Evolutionary conservation across 192 early-diverging fungal species (phyloP), one percentile per base, ranked within the genome.

Genomic region (Chytriomyces confervae): DNA sequence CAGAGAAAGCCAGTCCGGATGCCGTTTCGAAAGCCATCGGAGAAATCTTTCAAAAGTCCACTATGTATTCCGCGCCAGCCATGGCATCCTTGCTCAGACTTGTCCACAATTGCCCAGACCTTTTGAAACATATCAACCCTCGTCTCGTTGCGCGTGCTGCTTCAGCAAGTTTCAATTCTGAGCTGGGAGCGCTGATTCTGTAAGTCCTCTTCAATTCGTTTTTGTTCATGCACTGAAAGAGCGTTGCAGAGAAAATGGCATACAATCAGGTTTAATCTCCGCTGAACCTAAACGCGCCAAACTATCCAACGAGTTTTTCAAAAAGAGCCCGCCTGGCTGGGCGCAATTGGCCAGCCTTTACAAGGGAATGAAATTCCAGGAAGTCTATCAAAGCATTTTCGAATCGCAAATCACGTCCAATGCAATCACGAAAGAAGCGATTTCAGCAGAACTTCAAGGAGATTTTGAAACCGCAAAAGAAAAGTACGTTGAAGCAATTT

Each of bases 351-450:
- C 92, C 2, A 23, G 71, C 5, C 68, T 93, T 3, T 94, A 91
- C 75, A 91, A 91, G 66, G 84, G 82, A 0, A 83, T 94, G 20
- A 88, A 88, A 61, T 83, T 88, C 43, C 76, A 82, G 53, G 92
- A 94, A 50, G 78, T 93, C 5, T 93, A 89, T 74, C 45, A 82
- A 88, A 86, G 86, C 24, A 84, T 93, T 10, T 91, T 90, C 78
- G 86, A 91, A 61, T 82, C 76, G 36, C 84, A 87, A 24, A 84
- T 92, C 53, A 85, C 89, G 13, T 81, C 84, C 0, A 80, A 77
- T 45, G 73, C 77, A 13, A 75, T 71, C 29, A 85, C 89, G 2
- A 89, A 86, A 65, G 86, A 83, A 24, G 93, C 92, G 18, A 89
- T 93, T 24, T 78, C 86, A 20, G 86, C 89, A 20, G 90, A 94